Conservation (phyloP, 345 rosid species). For the Eucalyptus cloeziana region DNA sequence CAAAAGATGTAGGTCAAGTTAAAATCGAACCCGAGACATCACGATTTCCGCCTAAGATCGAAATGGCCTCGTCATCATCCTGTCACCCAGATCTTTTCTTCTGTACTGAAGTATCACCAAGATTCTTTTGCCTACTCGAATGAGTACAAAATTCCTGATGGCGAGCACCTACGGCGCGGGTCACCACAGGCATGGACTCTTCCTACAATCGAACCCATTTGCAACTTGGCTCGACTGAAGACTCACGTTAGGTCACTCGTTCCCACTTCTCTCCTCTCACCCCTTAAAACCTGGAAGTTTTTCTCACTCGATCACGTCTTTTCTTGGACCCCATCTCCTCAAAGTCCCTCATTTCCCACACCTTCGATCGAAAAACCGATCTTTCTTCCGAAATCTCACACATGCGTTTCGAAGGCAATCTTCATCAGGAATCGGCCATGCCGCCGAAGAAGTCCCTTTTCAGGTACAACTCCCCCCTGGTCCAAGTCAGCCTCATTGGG, state of each 20-base stretch:
- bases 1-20: background rate
- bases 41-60: background rate
- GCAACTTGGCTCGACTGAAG: background rate
- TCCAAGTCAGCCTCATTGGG: constrained; percentile 60
- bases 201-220: background rate
- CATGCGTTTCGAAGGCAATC: background rate
- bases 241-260: background rate
- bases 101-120: background rate
- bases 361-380: background rate
- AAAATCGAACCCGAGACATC: background rate
- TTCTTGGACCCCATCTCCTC: background rate
- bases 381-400: background rate
- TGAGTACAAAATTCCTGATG: background rate
- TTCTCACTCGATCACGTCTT: background rate
- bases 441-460: constrained; percentile 1
- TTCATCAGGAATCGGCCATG: background rate
- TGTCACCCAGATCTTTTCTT: background rate
- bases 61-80: background rate
- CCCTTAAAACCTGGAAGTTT: background rate
- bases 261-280: background rate
- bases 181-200: background rate
- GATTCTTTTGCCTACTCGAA: background rate
- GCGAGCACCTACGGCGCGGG: background rate
- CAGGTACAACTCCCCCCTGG: constrained; percentile 63
- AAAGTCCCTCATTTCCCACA: background rate